phyloP scores from a whole-genome alignment of 2,329 filamentous ascomycete genomes.

The Tolypocladium tropicale region DNA sequence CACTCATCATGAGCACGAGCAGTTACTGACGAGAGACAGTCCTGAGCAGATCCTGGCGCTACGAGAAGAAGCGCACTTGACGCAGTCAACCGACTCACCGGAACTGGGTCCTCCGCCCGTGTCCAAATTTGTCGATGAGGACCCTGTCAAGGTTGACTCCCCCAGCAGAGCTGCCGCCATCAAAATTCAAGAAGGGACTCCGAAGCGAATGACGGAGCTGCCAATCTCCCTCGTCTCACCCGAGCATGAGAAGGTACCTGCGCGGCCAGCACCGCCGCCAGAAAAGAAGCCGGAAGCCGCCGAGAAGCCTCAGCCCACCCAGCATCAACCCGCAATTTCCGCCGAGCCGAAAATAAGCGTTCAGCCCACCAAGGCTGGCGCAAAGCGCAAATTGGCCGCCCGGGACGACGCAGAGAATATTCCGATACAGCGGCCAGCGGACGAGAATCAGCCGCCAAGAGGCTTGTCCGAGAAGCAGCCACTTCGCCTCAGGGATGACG shows the following conservation, averaged over 20 bases:
- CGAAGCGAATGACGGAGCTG: conserved; percentile 17
- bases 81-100: conserved; percentile 45
- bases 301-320: not conserved
- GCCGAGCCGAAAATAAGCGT: not conserved
- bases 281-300: conserved; percentile 13
- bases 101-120: conserved; percentile 57
- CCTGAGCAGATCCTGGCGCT: conserved; percentile 54
- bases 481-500: conserved; percentile 23
- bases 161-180: conserved; percentile 19
- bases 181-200: conserved; percentile 9
- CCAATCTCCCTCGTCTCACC: conserved; percentile 21
- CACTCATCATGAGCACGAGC: not conserved
- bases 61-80: conserved; percentile 34
- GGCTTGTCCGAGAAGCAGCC: conserved; percentile 14
- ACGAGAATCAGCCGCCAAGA: conserved; percentile 3
- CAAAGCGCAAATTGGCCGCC: conserved; percentile 48
- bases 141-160: conserved; percentile 43
- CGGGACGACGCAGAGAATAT: conserved; percentile 39
- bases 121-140: conserved; percentile 47
- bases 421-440: not conserved
- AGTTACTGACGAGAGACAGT: conserved; percentile 29
- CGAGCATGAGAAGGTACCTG: conserved; percentile 8
- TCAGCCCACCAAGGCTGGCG: conserved; percentile 31
- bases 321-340: not conserved
- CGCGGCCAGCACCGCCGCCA: conserved; percentile 11